Conservation (phyloP, 1,139 yeast genomes). For the Blastobotrys serpentis region DNA sequence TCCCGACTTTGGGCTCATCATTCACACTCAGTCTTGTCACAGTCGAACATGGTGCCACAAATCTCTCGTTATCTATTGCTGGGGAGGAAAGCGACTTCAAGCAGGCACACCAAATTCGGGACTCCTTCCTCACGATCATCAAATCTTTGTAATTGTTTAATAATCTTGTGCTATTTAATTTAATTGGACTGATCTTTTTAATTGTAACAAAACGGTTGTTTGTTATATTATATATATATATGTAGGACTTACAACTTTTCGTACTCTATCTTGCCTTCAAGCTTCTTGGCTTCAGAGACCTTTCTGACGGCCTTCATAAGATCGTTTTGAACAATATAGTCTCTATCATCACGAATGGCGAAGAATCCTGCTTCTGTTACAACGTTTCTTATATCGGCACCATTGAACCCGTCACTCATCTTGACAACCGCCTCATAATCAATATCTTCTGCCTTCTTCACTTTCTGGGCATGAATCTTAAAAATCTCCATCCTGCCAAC, state of each 20-base stretch:
- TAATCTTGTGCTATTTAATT: too few relatives aligned
- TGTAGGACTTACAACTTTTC: slow-evolving; percentile 63
- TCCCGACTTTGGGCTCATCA: slow-evolving; percentile 12
- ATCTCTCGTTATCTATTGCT: slow-evolving; percentile 12
- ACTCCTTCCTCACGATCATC: slow-evolving; percentile 12
- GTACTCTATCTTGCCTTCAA: slow-evolving; percentile 94
- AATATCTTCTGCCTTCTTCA: slow-evolving; percentile 90
- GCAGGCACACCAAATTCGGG: slow-evolving; percentile 16
- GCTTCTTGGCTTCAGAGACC: slow-evolving; percentile 94
- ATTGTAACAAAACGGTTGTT: too few relatives aligned
- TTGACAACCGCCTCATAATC: slow-evolving; percentile 97
- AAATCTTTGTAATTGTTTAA: not conserved
- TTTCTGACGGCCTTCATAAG: slow-evolving; percentile 97
- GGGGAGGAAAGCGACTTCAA: slow-evolving; percentile 9
- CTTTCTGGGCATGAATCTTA: slow-evolving; percentile 87
- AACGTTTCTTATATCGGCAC: slow-evolving; percentile 97
- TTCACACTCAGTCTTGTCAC: slow-evolving; percentile 14
- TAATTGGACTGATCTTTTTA: too few relatives aligned
- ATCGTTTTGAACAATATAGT: slow-evolving; percentile 89
- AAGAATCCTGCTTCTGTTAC: slow-evolving; percentile 99
- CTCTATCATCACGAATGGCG: slow-evolving; percentile 97
- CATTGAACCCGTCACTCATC: slow-evolving; percentile 98
- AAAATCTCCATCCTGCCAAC: slow-evolving; percentile 93
- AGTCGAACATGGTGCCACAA: slow-evolving; percentile 13
- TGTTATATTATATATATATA: too few relatives aligned